These are phyloP conservation scores for Sporothrix dimorphospora DNA, from an alignment of 2,329 filamentous ascomycete genomes.

Conservation along the genomic window DNA sequence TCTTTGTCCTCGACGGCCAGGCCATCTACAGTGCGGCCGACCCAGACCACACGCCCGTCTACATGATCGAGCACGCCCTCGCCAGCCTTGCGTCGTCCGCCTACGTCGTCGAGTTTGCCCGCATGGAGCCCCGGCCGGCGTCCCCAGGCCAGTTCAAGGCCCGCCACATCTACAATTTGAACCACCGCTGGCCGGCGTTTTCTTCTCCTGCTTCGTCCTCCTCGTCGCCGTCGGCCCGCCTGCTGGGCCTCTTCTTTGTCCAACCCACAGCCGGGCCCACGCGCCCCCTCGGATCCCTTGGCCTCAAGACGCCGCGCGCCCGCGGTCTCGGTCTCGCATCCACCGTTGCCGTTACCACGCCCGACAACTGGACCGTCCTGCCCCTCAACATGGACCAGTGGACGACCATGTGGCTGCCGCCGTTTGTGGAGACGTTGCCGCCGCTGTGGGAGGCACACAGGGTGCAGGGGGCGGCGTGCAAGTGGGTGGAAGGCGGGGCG, in stretches of 20 bases:
- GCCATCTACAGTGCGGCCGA: background rate
- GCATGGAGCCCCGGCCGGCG: background rate
- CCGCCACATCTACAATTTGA: background rate
- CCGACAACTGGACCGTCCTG: conserved; percentile 2
- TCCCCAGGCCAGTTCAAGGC: background rate
- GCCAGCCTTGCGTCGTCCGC: no score
- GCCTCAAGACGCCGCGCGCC: background rate
- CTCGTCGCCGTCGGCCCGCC: no score
- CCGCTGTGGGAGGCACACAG: background rate
- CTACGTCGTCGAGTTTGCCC: background rate
- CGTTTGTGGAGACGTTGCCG: background rate
- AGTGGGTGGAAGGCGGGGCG: background rate
- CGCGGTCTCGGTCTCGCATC: background rate
- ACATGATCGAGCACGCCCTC: background rate
- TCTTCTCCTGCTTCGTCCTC: no score
- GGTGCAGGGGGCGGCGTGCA: background rate
- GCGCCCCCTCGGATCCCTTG: background rate
- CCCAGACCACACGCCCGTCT: background rate
- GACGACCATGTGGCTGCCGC: background rate
- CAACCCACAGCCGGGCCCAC: background rate
- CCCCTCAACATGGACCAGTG: background rate
- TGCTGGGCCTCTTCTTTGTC: background rate
- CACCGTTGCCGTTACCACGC: no score
- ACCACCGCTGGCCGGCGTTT: background rate
- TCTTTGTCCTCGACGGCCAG: background rate